Conservation (phyloP, 2,329 filamentous ascomycete species). For the Aureobasidium sp. region DNA sequence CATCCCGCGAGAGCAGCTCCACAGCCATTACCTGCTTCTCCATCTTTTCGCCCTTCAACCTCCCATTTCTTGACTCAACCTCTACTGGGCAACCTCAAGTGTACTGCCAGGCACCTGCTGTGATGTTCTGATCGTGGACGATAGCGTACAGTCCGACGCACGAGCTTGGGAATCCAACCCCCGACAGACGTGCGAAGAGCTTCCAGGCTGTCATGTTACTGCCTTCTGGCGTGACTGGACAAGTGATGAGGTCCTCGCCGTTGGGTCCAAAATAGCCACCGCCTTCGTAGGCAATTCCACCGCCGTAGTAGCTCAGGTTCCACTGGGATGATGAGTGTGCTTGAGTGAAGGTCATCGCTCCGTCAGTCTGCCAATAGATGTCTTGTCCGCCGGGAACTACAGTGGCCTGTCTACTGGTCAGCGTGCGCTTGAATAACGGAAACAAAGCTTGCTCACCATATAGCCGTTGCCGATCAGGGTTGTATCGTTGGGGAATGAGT, state of each 20-base stretch:
- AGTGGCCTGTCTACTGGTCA: constrained; percentile 16
- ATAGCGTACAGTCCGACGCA: constrained; percentile 17
- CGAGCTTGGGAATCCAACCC: constrained; percentile 10
- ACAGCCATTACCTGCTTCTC: not conserved
- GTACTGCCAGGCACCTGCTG: constrained; percentile 21
- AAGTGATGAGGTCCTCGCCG: constrained; percentile 20
- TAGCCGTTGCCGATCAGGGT: constrained; percentile 16
- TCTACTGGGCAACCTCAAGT: not conserved
- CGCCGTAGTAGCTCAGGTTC: constrained; percentile 15
- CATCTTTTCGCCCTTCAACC: not conserved
- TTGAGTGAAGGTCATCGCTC: constrained; percentile 21
- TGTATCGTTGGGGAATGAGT: constrained; percentile 14
- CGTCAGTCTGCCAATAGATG: constrained; percentile 20
- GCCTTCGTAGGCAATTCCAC: constrained; percentile 17
- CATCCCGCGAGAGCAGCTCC: not conserved
- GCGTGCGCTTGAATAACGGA: not conserved
- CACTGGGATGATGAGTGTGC: constrained; percentile 19
- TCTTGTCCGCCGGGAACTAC: constrained; percentile 22
- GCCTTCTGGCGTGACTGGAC: constrained; percentile 16
- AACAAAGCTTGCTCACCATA: not conserved
- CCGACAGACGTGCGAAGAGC: constrained; percentile 17
- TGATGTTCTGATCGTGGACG: constrained; percentile 10
- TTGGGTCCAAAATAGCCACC: constrained; percentile 20
- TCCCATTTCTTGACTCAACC: not conserved
- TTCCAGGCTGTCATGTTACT: constrained; percentile 16